Conservation (phyloP, 2,329 filamentous ascomycete genomes). For the Rutstroemia sp. region DNA sequence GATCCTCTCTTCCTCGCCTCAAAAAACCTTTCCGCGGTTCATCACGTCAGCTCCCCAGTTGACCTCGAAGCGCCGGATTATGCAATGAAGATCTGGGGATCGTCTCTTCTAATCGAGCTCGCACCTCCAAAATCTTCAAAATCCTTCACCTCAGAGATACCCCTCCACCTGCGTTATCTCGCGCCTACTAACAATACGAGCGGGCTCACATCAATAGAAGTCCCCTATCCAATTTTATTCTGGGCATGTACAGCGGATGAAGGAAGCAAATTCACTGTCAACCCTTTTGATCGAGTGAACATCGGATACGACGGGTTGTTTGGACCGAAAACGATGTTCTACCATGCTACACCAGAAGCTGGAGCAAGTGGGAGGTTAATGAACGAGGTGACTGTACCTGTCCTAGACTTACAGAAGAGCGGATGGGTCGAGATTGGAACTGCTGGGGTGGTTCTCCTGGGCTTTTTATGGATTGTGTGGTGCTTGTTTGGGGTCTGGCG, state of each 20-base stretch:
- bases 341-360: slow-evolving; percentile 55
- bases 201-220: slow-evolving; percentile 46
- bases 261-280: slow-evolving; percentile 60
- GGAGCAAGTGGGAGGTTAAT: slow-evolving; percentile 33
- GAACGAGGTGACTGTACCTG: slow-evolving; percentile 55
- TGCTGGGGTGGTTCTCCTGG: slow-evolving; percentile 48
- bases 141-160: slow-evolving; percentile 61
- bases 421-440: slow-evolving; percentile 47
- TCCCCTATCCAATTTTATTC: slow-evolving; percentile 80
- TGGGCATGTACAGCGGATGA: slow-evolving; percentile 74
- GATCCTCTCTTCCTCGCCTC: slow-evolving; percentile 72
- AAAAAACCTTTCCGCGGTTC: slow-evolving; percentile 66
- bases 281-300: slow-evolving; percentile 78
- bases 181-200: slow-evolving; percentile 42
- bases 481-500: slow-evolving; percentile 23
- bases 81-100: slow-evolving; percentile 70
- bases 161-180: slow-evolving; percentile 81
- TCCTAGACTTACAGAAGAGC: slow-evolving; percentile 48
- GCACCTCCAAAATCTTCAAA: slow-evolving; percentile 38
- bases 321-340: slow-evolving; percentile 69
- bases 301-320: slow-evolving; percentile 85
- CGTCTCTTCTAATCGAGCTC: slow-evolving; percentile 67
- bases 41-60: slow-evolving; percentile 64
- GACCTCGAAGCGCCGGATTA: slow-evolving; percentile 91
- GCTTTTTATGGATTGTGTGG: slow-evolving; percentile 64